A percentile compares a stretch with the other conserved stretches of the same genome.
phyloP scores from a whole-genome alignment of 768 basidiomycete species.

The Leccinum arenicola region DNA sequence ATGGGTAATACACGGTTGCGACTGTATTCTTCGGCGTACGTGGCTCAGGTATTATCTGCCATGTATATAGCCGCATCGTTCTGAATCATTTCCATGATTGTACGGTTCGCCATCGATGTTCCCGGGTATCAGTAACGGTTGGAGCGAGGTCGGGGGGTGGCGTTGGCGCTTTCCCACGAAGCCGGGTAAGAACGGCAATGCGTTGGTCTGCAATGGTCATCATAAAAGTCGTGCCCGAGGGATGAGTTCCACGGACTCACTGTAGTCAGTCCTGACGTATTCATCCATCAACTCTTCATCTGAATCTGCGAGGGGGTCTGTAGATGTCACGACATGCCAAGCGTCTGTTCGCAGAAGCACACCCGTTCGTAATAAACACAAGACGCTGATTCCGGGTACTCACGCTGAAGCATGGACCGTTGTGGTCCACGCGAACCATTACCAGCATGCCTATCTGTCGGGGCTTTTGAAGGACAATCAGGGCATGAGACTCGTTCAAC shows the following conservation, averaged over 20 bases:
- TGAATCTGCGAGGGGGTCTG: slow-evolving; percentile 68
- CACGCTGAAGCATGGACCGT: slow-evolving; percentile 47
- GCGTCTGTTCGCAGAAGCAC: slow-evolving; percentile 48
- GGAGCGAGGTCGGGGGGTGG: slow-evolving; percentile 35
- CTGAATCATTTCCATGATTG: slow-evolving; percentile 35
- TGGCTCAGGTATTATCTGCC: background rate
- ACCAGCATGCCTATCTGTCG: slow-evolving; percentile 18
- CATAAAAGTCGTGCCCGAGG: background rate
- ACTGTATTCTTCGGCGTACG: background rate
- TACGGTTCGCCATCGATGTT: slow-evolving; percentile 37
- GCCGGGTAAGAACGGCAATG: slow-evolving; percentile 48
- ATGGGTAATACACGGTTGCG: slow-evolving; percentile 8
- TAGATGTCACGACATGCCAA: slow-evolving; percentile 61
- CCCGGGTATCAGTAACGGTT: slow-evolving; percentile 22
- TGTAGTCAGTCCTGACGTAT: slow-evolving; percentile 60
- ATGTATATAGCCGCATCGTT: background rate
- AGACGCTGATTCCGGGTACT: slow-evolving; percentile 7
- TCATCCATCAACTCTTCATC: slow-evolving; percentile 71
- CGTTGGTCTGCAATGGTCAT: slow-evolving; percentile 42
- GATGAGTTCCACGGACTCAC: slow-evolving; percentile 37
- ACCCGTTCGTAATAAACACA: background rate
- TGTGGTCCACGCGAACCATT: slow-evolving; percentile 26
- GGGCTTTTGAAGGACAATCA: slow-evolving; percentile 4
- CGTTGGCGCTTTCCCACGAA: slow-evolving; percentile 49
- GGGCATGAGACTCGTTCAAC: slow-evolving; percentile 4